Percentiles rank a stretch among this genome's conserved stretches.
Evolutionary conservation across 306 rosid species (phyloP).

Genomic region (Echinosophora koreensis): DNA sequence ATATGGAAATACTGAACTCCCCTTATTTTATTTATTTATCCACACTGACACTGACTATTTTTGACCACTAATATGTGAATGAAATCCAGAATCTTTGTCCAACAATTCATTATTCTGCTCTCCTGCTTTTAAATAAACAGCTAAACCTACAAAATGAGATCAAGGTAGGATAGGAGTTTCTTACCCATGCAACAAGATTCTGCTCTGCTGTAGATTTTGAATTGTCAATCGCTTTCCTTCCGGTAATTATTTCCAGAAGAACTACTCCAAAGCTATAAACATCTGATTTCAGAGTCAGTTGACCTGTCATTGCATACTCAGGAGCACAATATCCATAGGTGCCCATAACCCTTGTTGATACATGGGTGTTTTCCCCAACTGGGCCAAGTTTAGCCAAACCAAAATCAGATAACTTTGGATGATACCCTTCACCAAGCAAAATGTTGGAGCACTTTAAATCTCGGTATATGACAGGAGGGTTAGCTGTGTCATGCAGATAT

Average conservation of each 20-base stretch:
- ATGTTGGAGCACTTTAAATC: constrained; percentile 94
- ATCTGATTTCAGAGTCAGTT: constrained; percentile 90
- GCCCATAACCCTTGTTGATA: constrained; percentile 97
- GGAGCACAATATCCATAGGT: constrained; percentile 97
- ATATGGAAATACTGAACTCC: constrained; percentile 9
- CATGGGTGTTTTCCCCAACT: constrained; percentile 91
- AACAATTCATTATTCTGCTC: background rate
- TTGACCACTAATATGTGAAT: constrained; percentile 20
- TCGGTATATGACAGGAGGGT: constrained; percentile 96
- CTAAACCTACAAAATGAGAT: background rate
- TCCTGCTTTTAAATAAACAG: constrained; percentile 4
- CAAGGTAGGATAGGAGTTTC: constrained; percentile 33
- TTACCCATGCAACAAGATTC: constrained; percentile 96
- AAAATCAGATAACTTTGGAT: constrained; percentile 92
- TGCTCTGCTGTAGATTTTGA: constrained; percentile 87
- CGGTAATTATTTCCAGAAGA: constrained; percentile 91
- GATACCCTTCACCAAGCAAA: constrained; percentile 86
- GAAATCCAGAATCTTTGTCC: constrained; percentile 25
- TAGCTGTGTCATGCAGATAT: constrained; percentile 89
- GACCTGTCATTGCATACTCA: constrained; percentile 94
- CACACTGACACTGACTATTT: constrained; percentile 10
- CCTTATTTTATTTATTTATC: constrained; percentile 8
- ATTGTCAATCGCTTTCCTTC: constrained; percentile 87
- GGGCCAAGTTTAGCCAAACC: constrained; percentile 97
- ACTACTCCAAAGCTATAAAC: constrained; percentile 96